phyloP scores from a whole-genome alignment of 306 rosid species.

The Cicer yamashitae region DNA sequence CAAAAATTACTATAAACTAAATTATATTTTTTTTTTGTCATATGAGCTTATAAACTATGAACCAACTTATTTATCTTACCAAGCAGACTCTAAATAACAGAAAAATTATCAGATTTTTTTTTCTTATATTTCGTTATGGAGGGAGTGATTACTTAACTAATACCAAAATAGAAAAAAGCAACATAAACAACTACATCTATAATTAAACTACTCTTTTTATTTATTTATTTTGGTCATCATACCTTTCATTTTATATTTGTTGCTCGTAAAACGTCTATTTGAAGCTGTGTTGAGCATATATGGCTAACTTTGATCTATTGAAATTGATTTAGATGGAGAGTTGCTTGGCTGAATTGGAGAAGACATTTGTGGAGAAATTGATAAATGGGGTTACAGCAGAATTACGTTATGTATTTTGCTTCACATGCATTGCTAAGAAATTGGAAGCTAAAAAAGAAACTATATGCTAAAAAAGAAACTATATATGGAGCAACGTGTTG shows the following conservation, averaged over 20 bases:
- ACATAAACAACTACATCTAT: no score
- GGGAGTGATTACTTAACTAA: no score
- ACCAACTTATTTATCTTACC: no score
- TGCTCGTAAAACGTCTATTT: background rate
- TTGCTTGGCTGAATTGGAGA: background rate
- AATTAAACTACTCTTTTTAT: background rate
- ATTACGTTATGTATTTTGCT: conserved; percentile 7
- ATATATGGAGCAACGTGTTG: background rate
- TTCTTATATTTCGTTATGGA: no score
- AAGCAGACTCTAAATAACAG: no score
- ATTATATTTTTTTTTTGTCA: no score
- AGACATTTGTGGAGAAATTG: background rate
- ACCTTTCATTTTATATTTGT: background rate
- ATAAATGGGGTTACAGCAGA: background rate
- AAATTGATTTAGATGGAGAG: conserved; percentile 14
- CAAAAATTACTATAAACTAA: no score
- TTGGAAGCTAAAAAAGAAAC: background rate
- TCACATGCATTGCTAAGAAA: background rate
- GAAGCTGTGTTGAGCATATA: no score
- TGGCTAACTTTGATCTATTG: background rate
- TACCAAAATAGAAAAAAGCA: no score
- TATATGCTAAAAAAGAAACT: fast-evolving
- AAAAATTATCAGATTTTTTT: no score
- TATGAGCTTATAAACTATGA: no score
- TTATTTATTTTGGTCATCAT: background rate